Conservation (phyloP, 2,329 filamentous ascomycete species). For the Colletotrichum incanum region DNA sequence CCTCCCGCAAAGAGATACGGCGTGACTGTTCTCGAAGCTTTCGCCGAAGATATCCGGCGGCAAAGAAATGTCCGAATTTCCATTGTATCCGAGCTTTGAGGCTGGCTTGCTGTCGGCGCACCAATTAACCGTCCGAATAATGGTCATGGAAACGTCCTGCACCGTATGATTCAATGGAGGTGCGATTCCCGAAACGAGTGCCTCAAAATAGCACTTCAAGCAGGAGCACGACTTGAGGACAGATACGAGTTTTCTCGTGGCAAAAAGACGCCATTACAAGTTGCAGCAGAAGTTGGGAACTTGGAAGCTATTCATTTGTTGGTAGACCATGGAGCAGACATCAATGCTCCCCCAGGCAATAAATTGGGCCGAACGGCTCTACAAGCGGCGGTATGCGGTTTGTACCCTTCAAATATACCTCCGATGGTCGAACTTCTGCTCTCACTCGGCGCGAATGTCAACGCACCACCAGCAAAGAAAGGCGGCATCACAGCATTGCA, state of each 20-base stretch:
- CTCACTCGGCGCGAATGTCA: background rate
- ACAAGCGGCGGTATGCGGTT: background rate
- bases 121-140: background rate
- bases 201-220: background rate
- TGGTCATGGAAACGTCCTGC: background rate
- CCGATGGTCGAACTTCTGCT: background rate
- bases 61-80: background rate
- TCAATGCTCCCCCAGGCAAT: background rate
- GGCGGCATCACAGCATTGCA: conserved; percentile 1
- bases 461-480: background rate
- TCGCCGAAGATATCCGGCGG: rapidly evolving
- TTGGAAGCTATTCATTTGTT: background rate
- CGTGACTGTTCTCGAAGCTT: background rate
- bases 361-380: conserved; percentile 6
- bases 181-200: background rate
- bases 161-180: background rate
- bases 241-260: background rate
- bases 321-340: background rate
- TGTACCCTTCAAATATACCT: rapidly evolving
- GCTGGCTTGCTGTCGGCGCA: background rate
- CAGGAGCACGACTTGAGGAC: conserved; percentile 1
- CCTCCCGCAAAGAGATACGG: background rate
- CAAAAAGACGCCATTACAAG: background rate
- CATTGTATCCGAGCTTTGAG: background rate
- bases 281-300: background rate